Base-by-base conservation (phyloP, 257 asterid genomes). In the Solanum ahanhuiri region DNA sequence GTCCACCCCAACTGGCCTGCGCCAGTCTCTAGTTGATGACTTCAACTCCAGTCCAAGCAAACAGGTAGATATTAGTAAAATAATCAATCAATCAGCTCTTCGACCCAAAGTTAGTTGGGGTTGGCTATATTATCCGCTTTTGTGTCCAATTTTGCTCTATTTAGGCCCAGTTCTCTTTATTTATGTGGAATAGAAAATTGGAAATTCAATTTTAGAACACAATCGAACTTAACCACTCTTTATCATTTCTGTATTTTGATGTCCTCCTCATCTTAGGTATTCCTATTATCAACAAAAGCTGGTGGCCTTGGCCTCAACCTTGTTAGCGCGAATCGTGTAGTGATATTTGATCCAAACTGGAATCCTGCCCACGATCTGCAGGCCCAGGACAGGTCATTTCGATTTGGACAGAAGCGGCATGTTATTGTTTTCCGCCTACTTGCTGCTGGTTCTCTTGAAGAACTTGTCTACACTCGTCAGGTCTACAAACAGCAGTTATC, bases 301-400 rank as follows among this genome's bases (percentile, higher is more conserved):
- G 99, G 99, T 67, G 98, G 99, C 86, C 98, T 95, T 72, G 98
- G 99, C 25, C 93, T 96, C 48, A 96, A 96, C 89, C 99, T 96
- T 35, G 98, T 94, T 3, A 92, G 98, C 85, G 98, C 99, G 58
- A 96, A 96, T 90, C 93, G 98, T 33, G 99, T 96, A 31, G 98
- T 96, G 48, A 93, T 95, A 87, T 96, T 96, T 86, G 98, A 96
- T 88, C 99, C 99, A 69, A 95, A 95, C 89, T 96, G 99, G 98
- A 96, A 96, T 83, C 99, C 98, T 11, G 97, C 99, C 57, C 98
- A 96, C 87, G 98, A 96, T 92, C 87, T 96, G 91, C 99, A 96
- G 93, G 99, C 99, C 14, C 99, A 95, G 88, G 99, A 96, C 66
- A 92, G 99, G 83, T 95, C 99, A 81, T 96, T 96, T 85, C 95